Conservation (phyloP, 2,329 filamentous ascomycete species). For the Knufia fluminis region DNA sequence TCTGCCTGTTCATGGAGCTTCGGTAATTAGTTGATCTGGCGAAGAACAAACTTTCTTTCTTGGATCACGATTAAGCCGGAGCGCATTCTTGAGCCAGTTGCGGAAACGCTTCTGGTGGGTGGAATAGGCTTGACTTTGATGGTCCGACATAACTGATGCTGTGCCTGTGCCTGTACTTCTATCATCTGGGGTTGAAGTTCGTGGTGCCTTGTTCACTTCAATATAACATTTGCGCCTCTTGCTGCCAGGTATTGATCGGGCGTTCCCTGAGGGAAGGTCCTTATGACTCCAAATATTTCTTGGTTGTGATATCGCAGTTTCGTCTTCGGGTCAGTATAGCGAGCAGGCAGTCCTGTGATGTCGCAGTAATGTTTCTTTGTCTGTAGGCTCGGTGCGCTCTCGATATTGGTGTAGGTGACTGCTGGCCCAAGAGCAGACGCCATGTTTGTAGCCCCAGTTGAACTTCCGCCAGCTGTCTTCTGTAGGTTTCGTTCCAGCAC, state of each 20-base stretch:
- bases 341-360: constrained; percentile 82
- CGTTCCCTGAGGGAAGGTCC: constrained; percentile 68
- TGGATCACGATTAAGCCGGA: constrained; percentile 98
- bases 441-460: neutral
- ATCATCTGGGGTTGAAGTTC: neutral
- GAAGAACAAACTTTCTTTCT: constrained; percentile 51
- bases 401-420: constrained; percentile 92
- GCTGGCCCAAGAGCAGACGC: constrained; percentile 50
- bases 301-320: constrained; percentile 84
- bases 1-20: constrained; percentile 55
- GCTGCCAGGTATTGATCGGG: constrained; percentile 85
- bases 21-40: constrained; percentile 75
- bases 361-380: constrained; percentile 90
- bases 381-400: constrained; percentile 77
- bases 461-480: constrained; percentile 13
- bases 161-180: too few relatives aligned
- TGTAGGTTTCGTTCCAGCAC: constrained; percentile 71
- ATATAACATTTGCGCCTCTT: constrained; percentile 80
- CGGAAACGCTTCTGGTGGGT: constrained; percentile 75
- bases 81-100: constrained; percentile 74
- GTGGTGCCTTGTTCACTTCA: constrained; percentile 55
- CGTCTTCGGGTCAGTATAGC: constrained; percentile 92
- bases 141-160: constrained; percentile 76
- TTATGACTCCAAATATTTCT: constrained; percentile 80
- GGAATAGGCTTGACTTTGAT: constrained; percentile 94